phyloP scores from a whole-genome alignment of 2,329 filamentous ascomycete species.

The Penicillium sp. region DNA sequence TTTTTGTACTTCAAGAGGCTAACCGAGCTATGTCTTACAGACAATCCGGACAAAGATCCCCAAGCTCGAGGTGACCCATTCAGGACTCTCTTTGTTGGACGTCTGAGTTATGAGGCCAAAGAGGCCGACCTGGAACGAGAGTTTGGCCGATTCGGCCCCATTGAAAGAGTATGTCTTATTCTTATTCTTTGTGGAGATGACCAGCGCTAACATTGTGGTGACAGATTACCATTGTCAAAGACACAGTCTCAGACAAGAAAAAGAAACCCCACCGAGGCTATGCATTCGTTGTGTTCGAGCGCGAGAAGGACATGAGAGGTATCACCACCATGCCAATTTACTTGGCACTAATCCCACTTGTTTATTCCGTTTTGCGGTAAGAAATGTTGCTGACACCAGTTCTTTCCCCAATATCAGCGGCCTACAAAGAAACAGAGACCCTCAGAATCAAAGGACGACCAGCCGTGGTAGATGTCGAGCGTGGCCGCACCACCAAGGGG shows the following conservation, averaged over 20 bases:
- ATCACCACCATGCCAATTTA: conserved; percentile 39
- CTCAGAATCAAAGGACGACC: conserved; percentile 89
- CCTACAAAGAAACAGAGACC: conserved; percentile 83
- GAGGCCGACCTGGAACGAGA: conserved; percentile 89
- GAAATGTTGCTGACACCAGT: conserved; percentile 39
- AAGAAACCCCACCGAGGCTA: conserved; percentile 85
- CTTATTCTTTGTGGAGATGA: not conserved
- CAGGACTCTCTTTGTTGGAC: conserved; percentile 89
- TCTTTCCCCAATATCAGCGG: conserved; percentile 65
- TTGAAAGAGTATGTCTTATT: conserved; percentile 72
- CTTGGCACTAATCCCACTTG: conserved; percentile 4
- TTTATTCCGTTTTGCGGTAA: conserved; percentile 14
- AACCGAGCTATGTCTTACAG: conserved; percentile 46
- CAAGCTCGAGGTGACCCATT: conserved; percentile 92
- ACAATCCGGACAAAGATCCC: conserved; percentile 78
- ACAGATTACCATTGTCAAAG: conserved; percentile 83
- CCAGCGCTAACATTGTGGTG: conserved; percentile 19
- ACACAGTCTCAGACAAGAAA: conserved; percentile 67
- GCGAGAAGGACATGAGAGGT: conserved; percentile 99
- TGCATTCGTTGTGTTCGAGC: conserved; percentile 94
- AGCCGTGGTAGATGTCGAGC: conserved; percentile 93
- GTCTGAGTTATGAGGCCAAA: conserved; percentile 84
- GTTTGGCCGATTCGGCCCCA: conserved; percentile 88
- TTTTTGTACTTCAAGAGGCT: conserved; percentile 1
- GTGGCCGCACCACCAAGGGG: conserved; percentile 87